Base-by-base conservation (phyloP, 179 eudicot genomes). In the Beta corolliflora region DNA sequence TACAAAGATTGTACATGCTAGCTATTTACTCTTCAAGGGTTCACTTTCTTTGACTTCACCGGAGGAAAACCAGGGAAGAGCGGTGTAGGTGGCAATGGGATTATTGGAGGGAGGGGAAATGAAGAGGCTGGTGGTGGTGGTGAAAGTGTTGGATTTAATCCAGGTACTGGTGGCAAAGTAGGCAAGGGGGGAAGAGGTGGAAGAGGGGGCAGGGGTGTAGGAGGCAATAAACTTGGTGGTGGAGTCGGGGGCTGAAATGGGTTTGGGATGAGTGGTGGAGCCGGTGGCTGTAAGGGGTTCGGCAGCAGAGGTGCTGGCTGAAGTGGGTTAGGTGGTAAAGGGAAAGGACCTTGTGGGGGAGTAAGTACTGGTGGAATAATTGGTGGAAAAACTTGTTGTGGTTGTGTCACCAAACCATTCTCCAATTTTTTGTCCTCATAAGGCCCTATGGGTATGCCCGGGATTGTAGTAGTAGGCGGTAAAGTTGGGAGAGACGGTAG, bases 161-260 rank as follows among this genome's bases (percentile, higher is more conserved):
- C 88, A 2, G 93, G 91, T 2, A 87, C 21, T 58, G 89, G 87
- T n/a, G 84, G 86, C 48, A 77, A 12, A 58, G 31, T 19, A 5
- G 85, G 85, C 23, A 79, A 13, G 13, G 71, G 41, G n/a, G 77
- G 55, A 11, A 67, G 55, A 10, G 66, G 66, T 1, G 81, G 81
- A 6, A 73, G 29, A 10, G 59, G 18, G 2, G 86, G 83, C 48
- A 87, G 2, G 52, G 21, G 87, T 10, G 84, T 67, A 7, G 86
- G 67, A n/a, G 88, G 88, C 52, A 85, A 72, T 50, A 87, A 55
- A 18, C 83, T 13, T 1, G 91, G 82, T 2, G 89, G 85, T 3
- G 88, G 84, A 3, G 87, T 72, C 0, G 92, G 92, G 10, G 93
- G 89, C 75, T 63, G 82, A 21, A 88, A 78, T 1, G 92, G 92